Percentiles rank a stretch among this genome's conserved stretches.
phyloP scores from a whole-genome alignment of 495 filamentous ascomycete species.

The Daldinia caldariorum region DNA sequence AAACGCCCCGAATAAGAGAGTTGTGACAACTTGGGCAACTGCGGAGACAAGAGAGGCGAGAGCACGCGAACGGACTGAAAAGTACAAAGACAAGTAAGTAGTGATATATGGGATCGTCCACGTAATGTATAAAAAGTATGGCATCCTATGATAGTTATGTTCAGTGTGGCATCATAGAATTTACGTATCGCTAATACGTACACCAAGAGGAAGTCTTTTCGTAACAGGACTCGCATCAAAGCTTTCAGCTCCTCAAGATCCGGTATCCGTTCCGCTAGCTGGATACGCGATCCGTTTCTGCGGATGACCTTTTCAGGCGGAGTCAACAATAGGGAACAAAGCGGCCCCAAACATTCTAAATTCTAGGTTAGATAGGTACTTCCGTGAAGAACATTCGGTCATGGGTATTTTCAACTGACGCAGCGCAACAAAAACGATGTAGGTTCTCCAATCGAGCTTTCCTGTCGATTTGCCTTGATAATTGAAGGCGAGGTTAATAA shows the following conservation, averaged over 20 bases:
- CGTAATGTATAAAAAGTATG: background rate
- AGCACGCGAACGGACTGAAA: slow-evolving; percentile 20
- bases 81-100: slow-evolving; percentile 17
- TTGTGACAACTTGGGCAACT: slow-evolving; percentile 15
- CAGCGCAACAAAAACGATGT: slow-evolving; percentile 23
- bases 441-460: slow-evolving; percentile 22
- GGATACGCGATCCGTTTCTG: slow-evolving; percentile 17
- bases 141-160: background rate
- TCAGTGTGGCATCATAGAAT: background rate
- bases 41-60: slow-evolving; percentile 19
- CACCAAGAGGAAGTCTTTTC: background rate
- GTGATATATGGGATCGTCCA: slow-evolving; percentile 15
- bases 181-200: background rate
- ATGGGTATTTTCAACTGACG: background rate
- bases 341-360: background rate
- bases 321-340: slow-evolving; percentile 14
- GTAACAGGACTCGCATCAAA: background rate
- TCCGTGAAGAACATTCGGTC: too few species aligned
- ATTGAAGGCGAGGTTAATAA: slow-evolving; percentile 26
- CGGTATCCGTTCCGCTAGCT: slow-evolving; percentile 12
- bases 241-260: slow-evolving; percentile 16
- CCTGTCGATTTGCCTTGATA: slow-evolving; percentile 15
- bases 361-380: background rate
- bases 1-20: slow-evolving; percentile 15
- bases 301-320: slow-evolving; percentile 21